Base-by-base conservation (phyloP, 176 grass and related monocot genomes). In the Bonia amplexicaulis region DNA sequence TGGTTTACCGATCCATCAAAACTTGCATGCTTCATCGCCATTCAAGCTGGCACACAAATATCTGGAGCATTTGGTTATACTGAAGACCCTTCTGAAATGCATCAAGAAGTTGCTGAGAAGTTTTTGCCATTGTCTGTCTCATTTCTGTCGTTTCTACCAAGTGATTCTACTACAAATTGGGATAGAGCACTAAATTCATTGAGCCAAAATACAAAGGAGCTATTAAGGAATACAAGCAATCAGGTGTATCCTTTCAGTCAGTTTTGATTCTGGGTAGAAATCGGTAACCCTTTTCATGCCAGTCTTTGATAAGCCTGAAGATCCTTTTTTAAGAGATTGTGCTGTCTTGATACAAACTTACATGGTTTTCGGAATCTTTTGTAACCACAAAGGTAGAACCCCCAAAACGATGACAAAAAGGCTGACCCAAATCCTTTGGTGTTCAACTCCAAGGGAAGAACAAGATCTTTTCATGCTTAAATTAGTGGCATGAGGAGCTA, bases 221-320 rank as follows among this genome's bases (percentile, higher is more conserved):
- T 91, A 19, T 77, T 94, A 81, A 88, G 45, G 57, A 63, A 76
- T 82, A 81, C 71, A 19, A 51, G 47, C 41, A 70, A 67, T 31
- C 42, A 2, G 76, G 42, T 69, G 13, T 81, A 86, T 61, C 73
- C 96, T 87, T 87, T 85, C 87, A 60, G 96, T 95, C 78, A 86
- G 22, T 78, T 95, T 98, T 90, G 89, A 98, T 87, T 66, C 87
- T 73, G 89, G 55, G 17, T 81, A 90, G 81, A 98, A 92, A 82
- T 82, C 46, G 0, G 88, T 94, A 29, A 94, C 88, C 26, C 93
- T 95, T 81, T 95, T 94, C 78, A 98, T 98, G 91, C 91, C 96
- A 39, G 96, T 91, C 19, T 98, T 98, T 87, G 91, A 92, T 37
- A 98, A 98, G 39, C 89, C 96, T 62, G 96, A 98, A 65, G 29